Evolutionary conservation across 208 protist species (phyloP).

Genomic region (Porcisia deanei): DNA sequence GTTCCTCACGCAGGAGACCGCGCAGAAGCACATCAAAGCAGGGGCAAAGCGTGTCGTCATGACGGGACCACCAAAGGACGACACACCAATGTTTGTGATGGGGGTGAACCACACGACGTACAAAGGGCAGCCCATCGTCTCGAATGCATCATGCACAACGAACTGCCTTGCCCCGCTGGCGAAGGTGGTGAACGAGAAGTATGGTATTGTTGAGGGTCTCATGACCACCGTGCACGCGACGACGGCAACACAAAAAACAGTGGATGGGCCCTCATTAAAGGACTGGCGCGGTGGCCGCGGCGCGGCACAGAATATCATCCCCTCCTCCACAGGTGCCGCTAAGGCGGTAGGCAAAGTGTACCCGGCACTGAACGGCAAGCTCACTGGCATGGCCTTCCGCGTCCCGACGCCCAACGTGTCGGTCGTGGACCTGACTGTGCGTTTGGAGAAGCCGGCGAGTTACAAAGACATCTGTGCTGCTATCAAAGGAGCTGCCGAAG

Average conservation of each 20-base stretch:
- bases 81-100: conserved; percentile 98
- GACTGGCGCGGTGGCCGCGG: conserved; percentile 98
- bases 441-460: conserved; percentile 88
- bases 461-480: conserved; percentile 97
- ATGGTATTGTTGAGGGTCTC: conserved; percentile 95
- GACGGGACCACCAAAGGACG: conserved; percentile 97
- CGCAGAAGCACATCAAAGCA: conserved; percentile 93
- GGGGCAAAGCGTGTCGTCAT: conserved; percentile 99
- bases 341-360: conserved; percentile 98
- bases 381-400: conserved; percentile 98
- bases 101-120: conserved; percentile 98
- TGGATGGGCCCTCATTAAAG: conserved; percentile 98
- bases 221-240: conserved; percentile 99
- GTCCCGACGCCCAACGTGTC: conserved; percentile 99
- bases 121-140: conserved; percentile 90
- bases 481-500: conserved; percentile 92
- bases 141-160: conserved; percentile 99
- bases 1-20: conserved; percentile 94
- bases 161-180: conserved; percentile 99
- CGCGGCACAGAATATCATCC: conserved; percentile 99
- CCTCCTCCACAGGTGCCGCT: conserved; percentile 98
- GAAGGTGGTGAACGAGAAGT: conserved; percentile 97
- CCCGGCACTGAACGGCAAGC: conserved; percentile 87
- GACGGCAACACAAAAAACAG: conserved; percentile 98
- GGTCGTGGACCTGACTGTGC: conserved; percentile 98